A percentile compares a stretch with the other conserved stretches of the same genome.
Evolutionary conservation across 2,329 filamentous ascomycete genomes (phyloP).

Genomic region (Cladorrhinum sp.): DNA sequence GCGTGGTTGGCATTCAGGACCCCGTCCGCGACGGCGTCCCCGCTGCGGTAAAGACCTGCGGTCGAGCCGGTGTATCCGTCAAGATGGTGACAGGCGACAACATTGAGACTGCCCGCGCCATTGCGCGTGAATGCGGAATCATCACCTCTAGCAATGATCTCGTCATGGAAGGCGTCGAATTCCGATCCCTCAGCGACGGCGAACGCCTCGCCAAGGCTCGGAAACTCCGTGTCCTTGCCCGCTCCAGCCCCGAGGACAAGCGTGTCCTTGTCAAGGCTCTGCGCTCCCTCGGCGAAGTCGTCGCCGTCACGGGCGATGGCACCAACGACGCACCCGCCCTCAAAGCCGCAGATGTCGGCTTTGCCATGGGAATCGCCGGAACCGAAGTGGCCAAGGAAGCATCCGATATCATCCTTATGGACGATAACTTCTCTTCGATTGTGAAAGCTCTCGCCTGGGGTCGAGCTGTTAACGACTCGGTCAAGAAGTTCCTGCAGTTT

Average conservation of each 20-base stretch:
- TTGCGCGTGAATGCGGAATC: slow-evolving; percentile 56
- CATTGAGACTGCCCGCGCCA: slow-evolving; percentile 55
- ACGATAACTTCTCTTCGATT: slow-evolving; percentile 58
- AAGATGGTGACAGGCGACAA: slow-evolving; percentile 64
- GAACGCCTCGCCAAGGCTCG: slow-evolving; percentile 53
- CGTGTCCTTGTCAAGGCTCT: slow-evolving; percentile 47
- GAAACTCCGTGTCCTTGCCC: slow-evolving; percentile 48
- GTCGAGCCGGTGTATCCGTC: slow-evolving; percentile 54
- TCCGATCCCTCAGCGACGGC: slow-evolving; percentile 44
- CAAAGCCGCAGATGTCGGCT: slow-evolving; percentile 60
- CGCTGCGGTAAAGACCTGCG: slow-evolving; percentile 52
- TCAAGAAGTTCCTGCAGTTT: slow-evolving; percentile 60
- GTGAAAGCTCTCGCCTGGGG: slow-evolving; percentile 63
- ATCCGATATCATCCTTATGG: slow-evolving; percentile 59
- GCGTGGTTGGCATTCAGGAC: slow-evolving; percentile 66
- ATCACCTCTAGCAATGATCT: slow-evolving; percentile 31
- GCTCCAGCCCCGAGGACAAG: slow-evolving; percentile 49
- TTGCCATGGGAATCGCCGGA: slow-evolving; percentile 60
- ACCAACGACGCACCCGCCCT: slow-evolving; percentile 61
- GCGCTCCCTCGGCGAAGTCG: slow-evolving; percentile 33
- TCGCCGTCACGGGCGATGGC: slow-evolving; percentile 59
- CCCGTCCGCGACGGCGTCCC: slow-evolving; percentile 64
- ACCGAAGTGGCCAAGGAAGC: slow-evolving; percentile 63
- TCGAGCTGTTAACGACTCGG: slow-evolving; percentile 59
- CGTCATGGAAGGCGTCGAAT: slow-evolving; percentile 58